A percentile compares a stretch with the other conserved stretches of the same genome.
These are phyloP conservation scores for Naumovozyma castellii DNA, from an alignment of 805 yeast species.

Conservation along the genomic window DNA sequence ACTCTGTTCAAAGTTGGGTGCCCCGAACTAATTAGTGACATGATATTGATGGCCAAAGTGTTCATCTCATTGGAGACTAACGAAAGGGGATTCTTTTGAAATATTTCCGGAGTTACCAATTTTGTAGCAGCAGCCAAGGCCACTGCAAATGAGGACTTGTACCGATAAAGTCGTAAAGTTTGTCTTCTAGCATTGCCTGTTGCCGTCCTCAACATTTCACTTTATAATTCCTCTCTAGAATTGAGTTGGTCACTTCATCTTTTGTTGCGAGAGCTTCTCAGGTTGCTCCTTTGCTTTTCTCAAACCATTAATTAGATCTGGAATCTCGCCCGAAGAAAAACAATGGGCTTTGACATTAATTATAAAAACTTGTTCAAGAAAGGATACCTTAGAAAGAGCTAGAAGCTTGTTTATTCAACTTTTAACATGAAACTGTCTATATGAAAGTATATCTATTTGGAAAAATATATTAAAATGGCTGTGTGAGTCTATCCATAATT, in stretches of 20 bases:
- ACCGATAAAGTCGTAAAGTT: conserved; percentile 4
- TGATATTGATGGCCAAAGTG: conserved; percentile 75
- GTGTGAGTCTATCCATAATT: neutral
- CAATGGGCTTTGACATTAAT: too few relatives aligned
- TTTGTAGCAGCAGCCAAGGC: conserved; percentile 69
- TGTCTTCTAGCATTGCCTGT: neutral
- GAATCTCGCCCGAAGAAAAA: too few relatives aligned
- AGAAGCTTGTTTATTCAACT: too few relatives aligned
- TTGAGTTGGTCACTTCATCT: too few relatives aligned
- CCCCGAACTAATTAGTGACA: conserved; percentile 79
- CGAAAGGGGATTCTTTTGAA: conserved; percentile 74
- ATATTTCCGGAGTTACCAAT: conserved; percentile 53
- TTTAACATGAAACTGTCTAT: too few relatives aligned
- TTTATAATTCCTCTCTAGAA: too few relatives aligned
- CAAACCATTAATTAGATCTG: too few relatives aligned
- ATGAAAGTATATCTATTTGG: neutral
- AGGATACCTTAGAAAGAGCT: too few relatives aligned
- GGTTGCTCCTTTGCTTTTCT: too few relatives aligned
- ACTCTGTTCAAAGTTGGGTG: conserved; percentile 89
- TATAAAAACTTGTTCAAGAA: too few relatives aligned
- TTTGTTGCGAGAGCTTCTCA: too few relatives aligned
- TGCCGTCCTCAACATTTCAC: neutral
- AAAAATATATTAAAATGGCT: neutral
- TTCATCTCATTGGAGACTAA: conserved; percentile 92
- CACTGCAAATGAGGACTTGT: conserved; percentile 34